Base-by-base conservation (phyloP, 495 filamentous ascomycete species). In the Annulohypoxylon bovei region DNA sequence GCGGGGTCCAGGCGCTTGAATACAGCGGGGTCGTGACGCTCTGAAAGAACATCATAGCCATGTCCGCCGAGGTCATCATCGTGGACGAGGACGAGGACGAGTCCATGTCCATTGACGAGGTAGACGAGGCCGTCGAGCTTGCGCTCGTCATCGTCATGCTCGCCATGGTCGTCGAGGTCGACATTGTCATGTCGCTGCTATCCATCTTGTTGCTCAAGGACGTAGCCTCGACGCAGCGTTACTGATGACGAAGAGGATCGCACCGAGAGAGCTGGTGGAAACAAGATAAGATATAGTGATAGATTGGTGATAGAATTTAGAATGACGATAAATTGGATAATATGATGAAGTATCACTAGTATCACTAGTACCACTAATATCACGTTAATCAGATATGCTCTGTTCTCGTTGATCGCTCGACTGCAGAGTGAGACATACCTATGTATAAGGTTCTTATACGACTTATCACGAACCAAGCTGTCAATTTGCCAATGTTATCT, bases 1-100 rank as follows among this genome's bases (percentile, higher is more conserved):
- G 82, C 1, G 92, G 93, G 0, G 86, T 86, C 91, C 91, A 95
- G 32, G 80, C 67, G 3, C 76, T 67, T 4, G 90, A 89, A 78
- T 86, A 94, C 46, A 95, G 85, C 1, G 91, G 84, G 0, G 90
- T 92, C 52, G 71, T 72, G 44, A 65, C 89, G 64, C 81, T 78
- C 63, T 85, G 86, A 54, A 81, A 87, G 80, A 94, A 94, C 4
- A 78, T 68, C 75, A 76, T 76, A 25, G 68, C 64, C 71, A 75
- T 76, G 11, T 71, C 71, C n/a, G 68, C 67, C 9, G 68, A 67
- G n/a, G 65, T 72, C 68, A 71, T 71, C 68, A 66, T 22, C 14
- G 67, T 67, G 32, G 66, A 50, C 28, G 63, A 62, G 0, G 60
- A 50, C 0, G 53, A 57, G 22, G 23, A 61, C 67, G 55, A 64